These are phyloP conservation scores for Nicotiana knightiana DNA, from an alignment of 257 asterid species.

Conservation along the genomic window DNA sequence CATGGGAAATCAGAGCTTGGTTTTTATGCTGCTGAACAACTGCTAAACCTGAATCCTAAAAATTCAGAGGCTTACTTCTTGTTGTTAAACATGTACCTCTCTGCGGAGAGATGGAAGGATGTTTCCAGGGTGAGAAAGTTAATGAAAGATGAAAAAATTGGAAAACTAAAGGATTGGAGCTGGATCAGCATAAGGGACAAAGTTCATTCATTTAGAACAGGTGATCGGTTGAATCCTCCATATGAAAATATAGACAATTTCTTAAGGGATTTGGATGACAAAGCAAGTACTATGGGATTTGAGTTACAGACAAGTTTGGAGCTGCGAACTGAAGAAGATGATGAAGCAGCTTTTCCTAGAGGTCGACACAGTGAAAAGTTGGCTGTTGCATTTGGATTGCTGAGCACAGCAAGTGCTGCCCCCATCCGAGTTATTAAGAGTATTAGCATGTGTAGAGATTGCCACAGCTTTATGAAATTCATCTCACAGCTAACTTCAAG, in stretches of 20 bases:
- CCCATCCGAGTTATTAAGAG: slow-evolving; percentile 62
- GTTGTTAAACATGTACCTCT: slow-evolving; percentile 63
- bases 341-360: slow-evolving; percentile 19
- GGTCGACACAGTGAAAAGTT: slow-evolving; percentile 74
- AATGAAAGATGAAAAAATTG: slow-evolving; percentile 59
- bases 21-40: slow-evolving; percentile 65
- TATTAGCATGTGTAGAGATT: slow-evolving; percentile 71
- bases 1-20: slow-evolving; percentile 65
- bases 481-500: slow-evolving; percentile 52
- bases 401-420: slow-evolving; percentile 38
- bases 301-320: slow-evolving; percentile 29
- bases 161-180: slow-evolving; percentile 62
- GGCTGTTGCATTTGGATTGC: slow-evolving; percentile 77
- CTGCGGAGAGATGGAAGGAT: slow-evolving; percentile 69
- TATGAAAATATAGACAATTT: slow-evolving; percentile 25
- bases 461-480: slow-evolving; percentile 65
- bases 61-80: slow-evolving; percentile 58
- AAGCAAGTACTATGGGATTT: slow-evolving; percentile 43
- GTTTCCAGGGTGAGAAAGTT: slow-evolving; percentile 68
- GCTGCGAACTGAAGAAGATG: slow-evolving; percentile 22
- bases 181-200: slow-evolving; percentile 70
- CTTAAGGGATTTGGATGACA: slow-evolving; percentile 43
- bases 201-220: slow-evolving; percentile 55
- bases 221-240: slow-evolving; percentile 21
- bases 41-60: slow-evolving; percentile 62